Conservation (phyloP, 306 rosid genomes). For the Notholithocarpus densiflorus region DNA sequence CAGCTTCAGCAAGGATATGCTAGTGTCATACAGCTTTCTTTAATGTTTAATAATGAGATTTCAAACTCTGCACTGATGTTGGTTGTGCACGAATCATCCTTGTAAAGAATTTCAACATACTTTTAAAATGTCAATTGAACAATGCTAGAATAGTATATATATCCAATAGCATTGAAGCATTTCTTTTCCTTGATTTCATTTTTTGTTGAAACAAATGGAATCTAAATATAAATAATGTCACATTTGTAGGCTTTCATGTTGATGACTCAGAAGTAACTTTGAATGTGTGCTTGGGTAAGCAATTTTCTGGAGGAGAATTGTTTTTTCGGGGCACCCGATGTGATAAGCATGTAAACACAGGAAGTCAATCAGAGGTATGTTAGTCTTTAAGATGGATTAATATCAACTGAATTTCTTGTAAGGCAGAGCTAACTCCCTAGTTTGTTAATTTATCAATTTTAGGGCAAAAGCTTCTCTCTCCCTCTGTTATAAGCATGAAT, state of each 20-base stretch:
- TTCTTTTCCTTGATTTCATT: neutral
- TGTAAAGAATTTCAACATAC: neutral
- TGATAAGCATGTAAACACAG: constrained; percentile 58
- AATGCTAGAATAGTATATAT: neutral
- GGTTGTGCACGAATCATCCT: constrained; percentile 1
- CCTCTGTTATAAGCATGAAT: neutral
- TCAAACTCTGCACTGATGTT: constrained; percentile 14
- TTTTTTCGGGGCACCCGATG: constrained; percentile 55
- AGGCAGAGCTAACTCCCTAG: constrained; percentile 11
- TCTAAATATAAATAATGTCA: constrained; percentile 21
- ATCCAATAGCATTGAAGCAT: neutral
- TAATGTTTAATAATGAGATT: constrained; percentile 11
- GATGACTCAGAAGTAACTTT: constrained; percentile 64
- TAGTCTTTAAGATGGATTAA: constrained; percentile 16
- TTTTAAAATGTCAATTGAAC: constrained; percentile 16
- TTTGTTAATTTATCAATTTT: neutral
- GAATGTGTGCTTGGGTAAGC: constrained; percentile 59
- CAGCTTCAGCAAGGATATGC: neutral
- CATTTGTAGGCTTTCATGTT: constrained; percentile 57
- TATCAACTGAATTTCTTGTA: constrained; percentile 11
- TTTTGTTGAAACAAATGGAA: constrained; percentile 1
- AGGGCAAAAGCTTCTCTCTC: neutral
- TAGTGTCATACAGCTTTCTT: neutral
- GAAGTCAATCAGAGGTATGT: constrained; percentile 41
- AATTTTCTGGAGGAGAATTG: constrained; percentile 62